These are phyloP conservation scores for Clonostachys solani DNA, from an alignment of 2,329 filamentous ascomycete genomes.

Conservation along the genomic window DNA sequence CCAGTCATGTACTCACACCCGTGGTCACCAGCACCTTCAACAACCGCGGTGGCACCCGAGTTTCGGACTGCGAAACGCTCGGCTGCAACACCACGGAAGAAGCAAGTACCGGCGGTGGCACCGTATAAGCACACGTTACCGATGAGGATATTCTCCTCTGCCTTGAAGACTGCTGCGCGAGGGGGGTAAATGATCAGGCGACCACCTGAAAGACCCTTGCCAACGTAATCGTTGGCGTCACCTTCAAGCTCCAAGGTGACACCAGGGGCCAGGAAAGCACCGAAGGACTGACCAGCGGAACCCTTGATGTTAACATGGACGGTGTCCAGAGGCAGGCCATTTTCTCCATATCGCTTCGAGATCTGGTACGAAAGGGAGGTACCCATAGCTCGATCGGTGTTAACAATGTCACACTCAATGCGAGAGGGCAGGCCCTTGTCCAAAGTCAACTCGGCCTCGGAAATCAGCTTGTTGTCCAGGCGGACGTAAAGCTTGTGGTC, in stretches of 20 bases:
- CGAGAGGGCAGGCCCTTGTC: slow-evolving; percentile 91
- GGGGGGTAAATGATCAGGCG: slow-evolving; percentile 92
- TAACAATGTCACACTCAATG: slow-evolving; percentile 94
- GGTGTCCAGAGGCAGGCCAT: slow-evolving; percentile 84
- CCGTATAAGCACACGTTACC: slow-evolving; percentile 96
- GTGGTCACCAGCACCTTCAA: slow-evolving; percentile 94
- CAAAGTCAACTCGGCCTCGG: slow-evolving; percentile 88
- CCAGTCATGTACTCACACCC: slow-evolving; percentile 99
- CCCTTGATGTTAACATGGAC: slow-evolving; percentile 96
- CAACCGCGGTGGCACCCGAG: slow-evolving; percentile 92
- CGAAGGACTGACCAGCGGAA: slow-evolving; percentile 94
- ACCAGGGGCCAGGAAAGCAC: slow-evolving; percentile 88
- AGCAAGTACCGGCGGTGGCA: slow-evolving; percentile 84
- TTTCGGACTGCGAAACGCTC: slow-evolving; percentile 97
- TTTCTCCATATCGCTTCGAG: slow-evolving; percentile 86
- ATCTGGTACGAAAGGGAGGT: slow-evolving; percentile 95
- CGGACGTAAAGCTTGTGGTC: slow-evolving; percentile 91
- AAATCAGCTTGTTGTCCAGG: slow-evolving; percentile 95
- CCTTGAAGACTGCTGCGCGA: slow-evolving; percentile 85
- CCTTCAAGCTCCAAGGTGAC: slow-evolving; percentile 93
- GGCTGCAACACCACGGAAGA: slow-evolving; percentile 94
- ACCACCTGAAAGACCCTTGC: slow-evolving; percentile 91
- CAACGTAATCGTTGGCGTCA: slow-evolving; percentile 94
- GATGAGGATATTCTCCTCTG: slow-evolving; percentile 91
- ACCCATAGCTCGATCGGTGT: slow-evolving; percentile 91